Evolutionary conservation across 2,329 filamentous ascomycete genomes (phyloP), one percentile per base, ranked within the genome.

Genomic region (Lasiodiplodia hormozganensis): DNA sequence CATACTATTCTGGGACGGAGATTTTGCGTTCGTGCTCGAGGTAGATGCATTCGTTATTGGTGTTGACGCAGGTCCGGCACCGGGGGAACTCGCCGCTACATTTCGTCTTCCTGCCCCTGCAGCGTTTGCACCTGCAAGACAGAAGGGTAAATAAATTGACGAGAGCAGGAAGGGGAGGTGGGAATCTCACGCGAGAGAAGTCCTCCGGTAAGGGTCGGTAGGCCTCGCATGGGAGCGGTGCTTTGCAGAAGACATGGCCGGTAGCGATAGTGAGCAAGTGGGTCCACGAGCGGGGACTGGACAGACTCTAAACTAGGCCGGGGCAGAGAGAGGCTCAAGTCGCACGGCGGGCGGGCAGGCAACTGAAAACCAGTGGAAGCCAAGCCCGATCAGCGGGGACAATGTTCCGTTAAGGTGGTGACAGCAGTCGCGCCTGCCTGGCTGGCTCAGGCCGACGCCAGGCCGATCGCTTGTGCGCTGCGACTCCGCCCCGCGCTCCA

Each of bases 61-160:
- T 67, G 23, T 62, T 66, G 28, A 31, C 36, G 38, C 73, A 74
- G 53, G 69, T 69, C 52, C 70, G 64, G 54, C 73, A 74, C 16
- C 47, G 49, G 18, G 73, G 69, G 25, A 52, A 57, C 49, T 68
- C 70, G 38, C 71, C 73, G 6, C 58, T 62, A 40, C 73, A 74
- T 67, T 72, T 73, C 8, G 72, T 74, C 56, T 74, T 74, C 14
- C 72, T 66, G 34, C 68, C 71, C 57, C 70, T 70, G 60, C 73
- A 74, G 23, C 67, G 65, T 53, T 72, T 70, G 71, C 73, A 74
- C 2, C 73, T 74, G 69, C 8, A n/a, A 10, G 28, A 51, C 14
- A 16, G n/a, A 23, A 12, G 23, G 65, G 43, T 65, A 43, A 52
- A 3, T 8, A 10, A 11, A 21, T 10, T 14, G 11, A 12, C 4